phyloP scores from a whole-genome alignment of 1,284 basidiomycete species.

The Stereum hirsutum region DNA sequence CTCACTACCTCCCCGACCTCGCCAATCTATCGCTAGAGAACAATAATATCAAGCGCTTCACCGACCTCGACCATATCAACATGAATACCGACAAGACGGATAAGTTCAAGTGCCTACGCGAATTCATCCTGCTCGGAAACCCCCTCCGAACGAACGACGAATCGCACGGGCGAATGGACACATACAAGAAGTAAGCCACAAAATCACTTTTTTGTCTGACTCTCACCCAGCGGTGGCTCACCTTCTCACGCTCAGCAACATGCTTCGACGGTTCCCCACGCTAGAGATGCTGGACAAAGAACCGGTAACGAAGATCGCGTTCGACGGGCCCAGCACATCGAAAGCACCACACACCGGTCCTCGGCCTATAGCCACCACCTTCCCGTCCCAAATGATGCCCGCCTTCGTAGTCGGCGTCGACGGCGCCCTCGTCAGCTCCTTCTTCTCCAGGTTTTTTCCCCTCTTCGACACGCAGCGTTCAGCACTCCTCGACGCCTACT shows the following conservation, averaged over 20 bases:
- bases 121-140: constrained; percentile 76
- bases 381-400: constrained; percentile 64
- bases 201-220: constrained; percentile 2
- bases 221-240: constrained; percentile 5
- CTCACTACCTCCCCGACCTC: constrained; percentile 63
- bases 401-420: constrained; percentile 75
- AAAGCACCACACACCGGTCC: constrained; percentile 25
- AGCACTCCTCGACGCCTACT: constrained; percentile 68
- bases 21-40: constrained; percentile 77
- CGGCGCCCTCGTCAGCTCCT: constrained; percentile 58
- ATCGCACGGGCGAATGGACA: constrained; percentile 41
- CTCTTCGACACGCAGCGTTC: constrained; percentile 75
- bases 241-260: too few relatives aligned
- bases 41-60: constrained; percentile 58
- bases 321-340: constrained; percentile 49
- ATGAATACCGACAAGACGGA: constrained; percentile 38
- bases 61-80: constrained; percentile 55
- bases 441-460: constrained; percentile 77
- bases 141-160: constrained; percentile 64
- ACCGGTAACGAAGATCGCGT: constrained; percentile 64
- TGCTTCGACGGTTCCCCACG: constrained; percentile 60
- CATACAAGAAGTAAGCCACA: constrained; percentile 54
- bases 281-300: constrained; percentile 70
- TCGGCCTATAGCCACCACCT: constrained; percentile 45
- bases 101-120: constrained; percentile 55